phyloP scores from a whole-genome alignment of 164 flowering plant genomes.

The Nymphaea thermarum region DNA sequence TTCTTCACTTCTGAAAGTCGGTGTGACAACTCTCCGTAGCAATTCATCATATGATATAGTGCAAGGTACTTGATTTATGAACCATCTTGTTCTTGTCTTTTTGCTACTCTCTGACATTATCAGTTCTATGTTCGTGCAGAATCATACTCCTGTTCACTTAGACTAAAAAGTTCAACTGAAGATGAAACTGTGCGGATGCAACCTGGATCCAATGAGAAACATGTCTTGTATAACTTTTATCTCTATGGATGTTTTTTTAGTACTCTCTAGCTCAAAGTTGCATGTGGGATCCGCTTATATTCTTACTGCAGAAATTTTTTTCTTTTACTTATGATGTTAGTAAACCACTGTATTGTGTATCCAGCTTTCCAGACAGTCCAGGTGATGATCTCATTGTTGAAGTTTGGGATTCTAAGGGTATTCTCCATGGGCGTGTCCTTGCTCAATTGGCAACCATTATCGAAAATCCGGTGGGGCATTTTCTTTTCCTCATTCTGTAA shows the following conservation, averaged over 20 bases:
- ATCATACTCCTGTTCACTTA: constrained; percentile 54
- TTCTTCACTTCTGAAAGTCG: constrained; percentile 65
- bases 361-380: constrained; percentile 85
- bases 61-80: constrained; percentile 44
- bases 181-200: constrained; percentile 70
- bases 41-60: constrained; percentile 62
- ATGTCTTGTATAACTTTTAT: constrained; percentile 64
- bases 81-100: background rate
- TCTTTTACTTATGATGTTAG: background rate
- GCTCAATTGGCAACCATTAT: constrained; percentile 77
- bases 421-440: constrained; percentile 65
- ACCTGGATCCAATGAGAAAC: constrained; percentile 89
- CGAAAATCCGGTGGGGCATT: constrained; percentile 60
- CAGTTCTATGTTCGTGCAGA: constrained; percentile 25
- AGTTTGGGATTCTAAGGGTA: constrained; percentile 76
- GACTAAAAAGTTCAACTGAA: constrained; percentile 70
- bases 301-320: too few relatives aligned
- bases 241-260: background rate
- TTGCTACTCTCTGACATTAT: background rate
- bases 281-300: background rate
- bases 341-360: background rate
- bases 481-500: background rate
- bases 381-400: constrained; percentile 89
- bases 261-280: background rate
- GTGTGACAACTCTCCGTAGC: constrained; percentile 62